phyloP scores from a whole-genome alignment of 805 yeast species.

The Tetrapisispora iriomotensis region DNA sequence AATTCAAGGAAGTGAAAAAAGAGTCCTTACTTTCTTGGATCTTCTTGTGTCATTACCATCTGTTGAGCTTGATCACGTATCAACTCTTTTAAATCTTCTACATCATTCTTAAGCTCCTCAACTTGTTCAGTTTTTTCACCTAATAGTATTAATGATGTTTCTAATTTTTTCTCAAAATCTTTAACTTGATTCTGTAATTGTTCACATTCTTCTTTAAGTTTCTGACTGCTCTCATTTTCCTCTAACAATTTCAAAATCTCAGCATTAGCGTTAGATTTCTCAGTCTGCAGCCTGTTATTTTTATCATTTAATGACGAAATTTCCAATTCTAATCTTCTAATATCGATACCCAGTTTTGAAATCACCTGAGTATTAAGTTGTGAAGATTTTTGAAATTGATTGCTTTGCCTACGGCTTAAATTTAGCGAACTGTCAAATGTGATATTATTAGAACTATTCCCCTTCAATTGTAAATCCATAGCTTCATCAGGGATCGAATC shows the following conservation, averaged over 20 bases:
- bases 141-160: slow-evolving; percentile 53
- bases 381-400: slow-evolving; percentile 2
- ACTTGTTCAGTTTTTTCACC: slow-evolving; percentile 86
- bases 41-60: slow-evolving; percentile 54
- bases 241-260: slow-evolving; percentile 55
- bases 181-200: slow-evolving; percentile 27
- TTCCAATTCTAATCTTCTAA: slow-evolving; percentile 75
- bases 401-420: slow-evolving; percentile 5
- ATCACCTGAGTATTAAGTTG: slow-evolving; percentile 43
- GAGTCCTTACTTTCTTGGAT: slow-evolving; percentile 3
- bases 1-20: not conserved
- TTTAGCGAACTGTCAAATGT: not conserved
- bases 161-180: slow-evolving; percentile 35
- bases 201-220: slow-evolving; percentile 27
- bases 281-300: slow-evolving; percentile 39
- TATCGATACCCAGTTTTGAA: slow-evolving; percentile 63
- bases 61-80: slow-evolving; percentile 79
- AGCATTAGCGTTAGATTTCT: slow-evolving; percentile 56
- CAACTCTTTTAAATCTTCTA: slow-evolving; percentile 78
- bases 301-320: slow-evolving; percentile 56
- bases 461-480: slow-evolving; percentile 11
- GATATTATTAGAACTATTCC: not conserved
- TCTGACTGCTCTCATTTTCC: slow-evolving; percentile 39
- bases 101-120: slow-evolving; percentile 80
- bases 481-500: slow-evolving; percentile 23